These are phyloP conservation scores for Schoenoplectus triqueter DNA, from an alignment of 202 grass and related monocot species.

Conservation along the genomic window DNA sequence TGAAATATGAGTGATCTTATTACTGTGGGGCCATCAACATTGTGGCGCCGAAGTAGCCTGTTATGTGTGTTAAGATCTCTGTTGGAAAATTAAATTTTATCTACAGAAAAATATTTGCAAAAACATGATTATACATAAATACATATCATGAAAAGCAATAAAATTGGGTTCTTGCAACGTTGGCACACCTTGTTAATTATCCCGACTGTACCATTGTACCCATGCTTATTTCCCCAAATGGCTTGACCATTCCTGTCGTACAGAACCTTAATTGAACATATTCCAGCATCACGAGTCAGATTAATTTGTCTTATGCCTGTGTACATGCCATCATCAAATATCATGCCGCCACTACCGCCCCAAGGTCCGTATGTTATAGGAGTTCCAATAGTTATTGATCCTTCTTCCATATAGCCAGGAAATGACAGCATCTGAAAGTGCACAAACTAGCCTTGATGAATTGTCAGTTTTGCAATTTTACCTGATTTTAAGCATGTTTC, in stretches of 20 bases:
- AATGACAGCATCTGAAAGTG: constrained; percentile 64
- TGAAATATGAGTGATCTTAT: constrained; percentile 84
- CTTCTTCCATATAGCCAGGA: constrained; percentile 61
- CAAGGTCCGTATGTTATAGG: constrained; percentile 85
- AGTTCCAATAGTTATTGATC: constrained; percentile 52
- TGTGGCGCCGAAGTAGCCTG: constrained; percentile 68
- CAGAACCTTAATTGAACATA: constrained; percentile 79
- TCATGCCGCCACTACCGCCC: constrained; percentile 85
- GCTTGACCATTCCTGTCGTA: constrained; percentile 88
- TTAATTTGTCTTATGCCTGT: constrained; percentile 84
- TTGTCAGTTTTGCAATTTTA: background rate
- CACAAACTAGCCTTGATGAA: background rate
- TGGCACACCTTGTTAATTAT: constrained; percentile 66
- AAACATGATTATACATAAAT: background rate
- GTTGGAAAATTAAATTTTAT: constrained; percentile 76
- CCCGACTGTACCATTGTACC: constrained; percentile 53
- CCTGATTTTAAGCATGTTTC: background rate
- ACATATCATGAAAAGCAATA: constrained; percentile 11
- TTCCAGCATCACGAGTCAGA: constrained; percentile 56
- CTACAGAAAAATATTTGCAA: constrained; percentile 36
- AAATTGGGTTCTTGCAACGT: constrained; percentile 27
- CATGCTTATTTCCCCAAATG: constrained; percentile 85
- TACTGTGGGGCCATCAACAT: constrained; percentile 77
- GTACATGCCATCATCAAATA: constrained; percentile 95
- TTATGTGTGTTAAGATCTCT: constrained; percentile 86